Evolutionary conservation across 495 filamentous ascomycete genomes (phyloP).

Genomic region (Xanthoparmelia taractica): DNA sequence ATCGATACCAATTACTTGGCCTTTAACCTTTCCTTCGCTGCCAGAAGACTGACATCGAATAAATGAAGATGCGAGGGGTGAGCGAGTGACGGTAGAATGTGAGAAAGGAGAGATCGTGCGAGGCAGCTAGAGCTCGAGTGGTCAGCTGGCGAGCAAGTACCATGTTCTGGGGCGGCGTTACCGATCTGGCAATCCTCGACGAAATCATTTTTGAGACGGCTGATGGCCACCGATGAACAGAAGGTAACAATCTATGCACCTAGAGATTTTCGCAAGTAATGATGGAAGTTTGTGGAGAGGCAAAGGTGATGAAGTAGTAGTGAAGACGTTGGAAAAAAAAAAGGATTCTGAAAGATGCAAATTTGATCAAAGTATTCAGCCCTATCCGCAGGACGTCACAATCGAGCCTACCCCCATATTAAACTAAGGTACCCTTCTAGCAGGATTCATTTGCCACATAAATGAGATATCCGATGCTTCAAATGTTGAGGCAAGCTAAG

Average conservation of each 20-base stretch:
- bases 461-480: constrained; percentile 5
- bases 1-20: constrained; percentile 97
- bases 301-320: neutral
- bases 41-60: constrained; percentile 45
- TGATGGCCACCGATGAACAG: constrained; percentile 1
- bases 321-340: neutral
- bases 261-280: neutral
- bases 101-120: constrained; percentile 50
- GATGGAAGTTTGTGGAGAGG: neutral
- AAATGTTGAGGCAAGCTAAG: neutral
- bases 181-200: constrained; percentile 54
- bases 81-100: constrained; percentile 21
- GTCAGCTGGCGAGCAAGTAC: constrained; percentile 26
- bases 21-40: constrained; percentile 83
- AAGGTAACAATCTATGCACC: constrained; percentile 29
- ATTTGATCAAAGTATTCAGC: neutral
- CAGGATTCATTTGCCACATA: neutral
- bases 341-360: neutral
- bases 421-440: too few relatives aligned
- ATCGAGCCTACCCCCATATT: too few relatives aligned
- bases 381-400: constrained; percentile 11
- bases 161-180: constrained; percentile 40
- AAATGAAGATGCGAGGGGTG: constrained; percentile 24
- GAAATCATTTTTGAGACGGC: constrained; percentile 44
- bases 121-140: constrained; percentile 48